Evolutionary conservation across 352 stramenopile genomes (phyloP).

Genomic region (Plasmopara viticola): DNA sequence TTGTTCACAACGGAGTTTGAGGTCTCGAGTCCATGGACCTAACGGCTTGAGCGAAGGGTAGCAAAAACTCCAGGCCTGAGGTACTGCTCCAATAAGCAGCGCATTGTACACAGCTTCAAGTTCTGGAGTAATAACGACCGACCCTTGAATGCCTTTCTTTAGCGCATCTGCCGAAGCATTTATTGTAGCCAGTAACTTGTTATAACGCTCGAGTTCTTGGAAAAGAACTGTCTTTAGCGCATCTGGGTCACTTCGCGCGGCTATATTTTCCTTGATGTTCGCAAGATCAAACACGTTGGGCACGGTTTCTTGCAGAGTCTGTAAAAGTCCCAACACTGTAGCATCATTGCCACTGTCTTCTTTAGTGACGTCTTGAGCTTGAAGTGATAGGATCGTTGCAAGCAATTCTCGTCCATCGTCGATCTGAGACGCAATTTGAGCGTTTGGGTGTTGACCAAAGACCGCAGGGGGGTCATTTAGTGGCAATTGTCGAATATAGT

Average conservation of each 20-base stretch:
- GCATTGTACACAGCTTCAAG: slow-evolving; percentile 92
- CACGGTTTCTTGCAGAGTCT: slow-evolving; percentile 82
- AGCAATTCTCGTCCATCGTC: slow-evolving; percentile 89
- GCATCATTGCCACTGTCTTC: slow-evolving; percentile 85
- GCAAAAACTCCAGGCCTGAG: slow-evolving; percentile 88
- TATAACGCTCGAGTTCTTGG: slow-evolving; percentile 94
- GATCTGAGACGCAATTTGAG: slow-evolving; percentile 93
- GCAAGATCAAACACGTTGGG: slow-evolving; percentile 87
- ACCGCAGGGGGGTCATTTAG: slow-evolving; percentile 86
- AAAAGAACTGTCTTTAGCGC: slow-evolving; percentile 92
- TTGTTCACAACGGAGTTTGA: slow-evolving; percentile 87
- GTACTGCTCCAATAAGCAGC: slow-evolving; percentile 84
- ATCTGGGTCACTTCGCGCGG: slow-evolving; percentile 76
- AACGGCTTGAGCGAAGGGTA: slow-evolving; percentile 94
- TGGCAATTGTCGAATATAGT: slow-evolving; percentile 89
- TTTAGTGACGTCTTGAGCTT: slow-evolving; percentile 77
- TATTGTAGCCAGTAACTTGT: slow-evolving; percentile 82
- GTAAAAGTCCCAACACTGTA: slow-evolving; percentile 79
- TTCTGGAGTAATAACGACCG: slow-evolving; percentile 93
- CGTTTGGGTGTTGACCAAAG: slow-evolving; percentile 95
- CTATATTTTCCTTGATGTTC: slow-evolving; percentile 67
- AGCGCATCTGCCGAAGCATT: slow-evolving; percentile 75
- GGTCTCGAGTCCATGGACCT: slow-evolving; percentile 88
- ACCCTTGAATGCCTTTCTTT: slow-evolving; percentile 89
- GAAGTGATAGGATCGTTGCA: slow-evolving; percentile 85